Conservation (phyloP, 2,329 filamentous ascomycete species). For the Metarhizium guizhouense region DNA sequence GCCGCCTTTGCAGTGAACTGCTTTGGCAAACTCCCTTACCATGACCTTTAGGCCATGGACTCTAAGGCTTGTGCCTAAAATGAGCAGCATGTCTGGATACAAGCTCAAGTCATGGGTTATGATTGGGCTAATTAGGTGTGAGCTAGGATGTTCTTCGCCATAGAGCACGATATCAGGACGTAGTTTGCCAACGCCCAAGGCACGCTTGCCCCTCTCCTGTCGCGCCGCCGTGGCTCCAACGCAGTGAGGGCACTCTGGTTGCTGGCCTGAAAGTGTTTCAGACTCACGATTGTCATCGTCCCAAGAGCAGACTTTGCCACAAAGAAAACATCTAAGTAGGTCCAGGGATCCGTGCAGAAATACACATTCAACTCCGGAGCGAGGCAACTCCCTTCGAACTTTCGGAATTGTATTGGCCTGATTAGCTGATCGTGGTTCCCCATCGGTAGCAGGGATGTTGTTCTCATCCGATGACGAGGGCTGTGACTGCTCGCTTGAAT, state of each 20-base stretch:
- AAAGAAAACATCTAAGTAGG: slow-evolving; percentile 54
- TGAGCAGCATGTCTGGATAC: slow-evolving; percentile 57
- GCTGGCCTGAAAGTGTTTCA: slow-evolving; percentile 52
- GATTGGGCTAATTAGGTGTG: slow-evolving; percentile 58
- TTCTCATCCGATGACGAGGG: slow-evolving; percentile 8
- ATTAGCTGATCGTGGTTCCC: slow-evolving; percentile 13
- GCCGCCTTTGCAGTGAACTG: slow-evolving; percentile 58
- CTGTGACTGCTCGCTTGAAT: slow-evolving; percentile 6
- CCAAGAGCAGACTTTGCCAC: slow-evolving; percentile 49
- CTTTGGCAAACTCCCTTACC: slow-evolving; percentile 62
- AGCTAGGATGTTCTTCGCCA: slow-evolving; percentile 62
- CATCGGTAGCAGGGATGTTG: slow-evolving; percentile 1
- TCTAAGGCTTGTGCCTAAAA: slow-evolving; percentile 61
- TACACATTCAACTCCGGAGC: slow-evolving; percentile 53
- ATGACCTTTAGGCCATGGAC: slow-evolving; percentile 65
- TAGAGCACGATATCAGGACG: slow-evolving; percentile 67
- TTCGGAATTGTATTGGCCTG: slow-evolving; percentile 8
- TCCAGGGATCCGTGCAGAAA: slow-evolving; percentile 63
- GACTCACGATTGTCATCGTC: slow-evolving; percentile 45
- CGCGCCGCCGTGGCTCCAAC: slow-evolving; percentile 52
- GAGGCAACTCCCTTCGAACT: slow-evolving; percentile 18
- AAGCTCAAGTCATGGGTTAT: slow-evolving; percentile 58
- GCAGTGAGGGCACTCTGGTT: slow-evolving; percentile 60
- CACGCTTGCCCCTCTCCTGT: slow-evolving; percentile 56
- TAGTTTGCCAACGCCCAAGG: slow-evolving; percentile 57